Evolutionary conservation across 129 eudicot species (phyloP).

Genomic region (Saussurea involucrata): DNA sequence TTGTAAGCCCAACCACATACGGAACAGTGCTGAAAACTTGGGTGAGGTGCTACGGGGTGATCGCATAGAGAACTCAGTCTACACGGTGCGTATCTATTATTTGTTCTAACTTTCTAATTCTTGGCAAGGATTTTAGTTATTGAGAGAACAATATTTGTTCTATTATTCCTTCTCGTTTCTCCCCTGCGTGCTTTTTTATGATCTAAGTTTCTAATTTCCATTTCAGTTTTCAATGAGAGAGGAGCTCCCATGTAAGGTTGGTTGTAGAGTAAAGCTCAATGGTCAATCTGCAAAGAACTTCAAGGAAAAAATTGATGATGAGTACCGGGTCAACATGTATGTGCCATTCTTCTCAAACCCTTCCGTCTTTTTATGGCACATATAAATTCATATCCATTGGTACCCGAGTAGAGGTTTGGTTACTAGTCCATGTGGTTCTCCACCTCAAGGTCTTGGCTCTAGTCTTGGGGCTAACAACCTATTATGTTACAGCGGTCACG

Average conservation of each 20-base stretch:
- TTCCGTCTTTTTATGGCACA: background rate
- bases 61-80: constrained; percentile 91
- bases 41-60: constrained; percentile 97
- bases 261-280: constrained; percentile 58
- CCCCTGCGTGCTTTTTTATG: background rate
- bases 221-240: constrained; percentile 85
- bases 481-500: too few species aligned
- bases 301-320: constrained; percentile 92
- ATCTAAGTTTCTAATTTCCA: constrained; percentile 10
- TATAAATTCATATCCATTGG: background rate
- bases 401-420: background rate
- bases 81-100: constrained; percentile 45
- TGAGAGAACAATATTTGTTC: background rate
- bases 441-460: background rate
- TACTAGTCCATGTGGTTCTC: background rate
- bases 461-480: background rate
- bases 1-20: constrained; percentile 78
- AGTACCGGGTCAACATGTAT: constrained; percentile 88
- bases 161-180: background rate
- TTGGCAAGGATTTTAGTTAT: background rate
- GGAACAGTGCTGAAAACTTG: constrained; percentile 86
- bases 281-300: constrained; percentile 83
- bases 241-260: constrained; percentile 79
- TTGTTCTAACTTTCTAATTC: background rate
- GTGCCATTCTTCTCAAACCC: background rate